Evolutionary conservation across 2,329 filamentous ascomycete species (phyloP), one percentile per base, ranked within the genome.

Genomic region (Ophiostoma piceae): DNA sequence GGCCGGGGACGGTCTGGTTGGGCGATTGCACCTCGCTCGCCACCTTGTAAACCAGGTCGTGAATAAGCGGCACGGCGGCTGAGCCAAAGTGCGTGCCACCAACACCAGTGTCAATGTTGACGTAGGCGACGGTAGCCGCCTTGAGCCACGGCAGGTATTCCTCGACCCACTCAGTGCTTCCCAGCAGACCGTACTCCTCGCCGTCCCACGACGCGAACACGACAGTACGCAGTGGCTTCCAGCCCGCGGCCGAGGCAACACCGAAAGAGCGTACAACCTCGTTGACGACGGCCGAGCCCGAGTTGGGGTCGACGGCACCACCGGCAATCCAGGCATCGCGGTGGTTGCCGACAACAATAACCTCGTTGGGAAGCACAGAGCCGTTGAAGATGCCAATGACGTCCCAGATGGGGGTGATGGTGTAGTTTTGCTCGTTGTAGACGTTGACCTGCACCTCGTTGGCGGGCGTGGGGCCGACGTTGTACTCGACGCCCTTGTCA

Each of bases 381-480:
- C 94, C 95, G 75, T 97, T 97, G 77, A 99, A 92, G 65, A 95
- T 83, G 64, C 94, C 94, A 73, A 98, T 94, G 2, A 95, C 92
- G 76, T 99, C 90, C 93, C 93, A 97, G 68, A 94, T 82, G 3
- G 91, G 90, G 0, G 90, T 95, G 0, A 86, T 94, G 16, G 88
- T 87, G 76, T 96, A 95, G 65, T 92, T 87, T 79, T 96, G 92
- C 75, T 92, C 83, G 75, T 94, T 97, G 76, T 85, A 84, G 57
- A 92, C 84, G 76, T 93, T 92, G 69, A 95, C 81, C 0, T 87
- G 87, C 26, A 68, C 69, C 1, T 94, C 76, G 68, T 86, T 79
- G 19, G 91, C 86, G 0, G 94, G 92, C 0, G 92, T 90, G 0
- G 93, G 93, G 0, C 93, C 93, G 70, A 96, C 87, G 77, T 92